A percentile compares a stretch with the other conserved stretches of the same genome.
phyloP scores from a whole-genome alignment of 345 rosid genomes.

The Kandelia obovata region DNA sequence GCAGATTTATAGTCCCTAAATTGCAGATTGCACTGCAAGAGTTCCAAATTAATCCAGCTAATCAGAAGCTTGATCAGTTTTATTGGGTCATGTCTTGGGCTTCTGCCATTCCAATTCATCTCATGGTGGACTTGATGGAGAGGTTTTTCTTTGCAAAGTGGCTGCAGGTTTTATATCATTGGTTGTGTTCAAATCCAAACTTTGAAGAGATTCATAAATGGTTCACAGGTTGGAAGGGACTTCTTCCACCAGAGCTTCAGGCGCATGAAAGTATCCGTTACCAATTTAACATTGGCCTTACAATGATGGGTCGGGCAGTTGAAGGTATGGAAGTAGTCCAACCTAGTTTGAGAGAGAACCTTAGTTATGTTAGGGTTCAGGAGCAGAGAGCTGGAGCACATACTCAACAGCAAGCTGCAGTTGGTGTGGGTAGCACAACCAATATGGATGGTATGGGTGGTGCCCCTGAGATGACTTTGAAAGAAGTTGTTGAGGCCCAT shows the following conservation, averaged over 20 bases:
- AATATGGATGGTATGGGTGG: conserved; percentile 38
- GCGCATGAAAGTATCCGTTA: conserved; percentile 71
- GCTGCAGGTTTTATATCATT: conserved; percentile 80
- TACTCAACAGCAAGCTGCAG: conserved; percentile 42
- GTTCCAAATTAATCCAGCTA: conserved; percentile 73
- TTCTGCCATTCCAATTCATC: conserved; percentile 72
- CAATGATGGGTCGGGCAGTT: conserved; percentile 75
- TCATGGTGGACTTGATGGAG: conserved; percentile 89
- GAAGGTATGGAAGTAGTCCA: conserved; percentile 67
- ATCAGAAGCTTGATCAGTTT: conserved; percentile 71
- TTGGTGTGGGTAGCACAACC: conserved; percentile 27
- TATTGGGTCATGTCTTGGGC: conserved; percentile 84
- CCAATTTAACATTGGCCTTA: conserved; percentile 66
- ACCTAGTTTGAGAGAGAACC: conserved; percentile 68
- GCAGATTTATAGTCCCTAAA: conserved; percentile 84
- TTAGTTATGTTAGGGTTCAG: conserved; percentile 50
- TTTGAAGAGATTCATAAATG: conserved; percentile 74
- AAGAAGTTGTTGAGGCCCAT: conserved; percentile 76
- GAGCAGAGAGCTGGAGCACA: conserved; percentile 60
- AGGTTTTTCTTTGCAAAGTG: conserved; percentile 81
- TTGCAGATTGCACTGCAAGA: conserved; percentile 79
- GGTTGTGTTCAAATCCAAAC: conserved; percentile 69
- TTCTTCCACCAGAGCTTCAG: conserved; percentile 74
- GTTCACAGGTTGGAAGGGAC: conserved; percentile 76
- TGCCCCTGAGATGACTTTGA: conserved; percentile 52